Percentiles rank a stretch among this genome's conserved stretches.
Conservation (phyloP, 225 moss, liverwort and hornwort species). For the Rhytidiadelphus loreus region DNA sequence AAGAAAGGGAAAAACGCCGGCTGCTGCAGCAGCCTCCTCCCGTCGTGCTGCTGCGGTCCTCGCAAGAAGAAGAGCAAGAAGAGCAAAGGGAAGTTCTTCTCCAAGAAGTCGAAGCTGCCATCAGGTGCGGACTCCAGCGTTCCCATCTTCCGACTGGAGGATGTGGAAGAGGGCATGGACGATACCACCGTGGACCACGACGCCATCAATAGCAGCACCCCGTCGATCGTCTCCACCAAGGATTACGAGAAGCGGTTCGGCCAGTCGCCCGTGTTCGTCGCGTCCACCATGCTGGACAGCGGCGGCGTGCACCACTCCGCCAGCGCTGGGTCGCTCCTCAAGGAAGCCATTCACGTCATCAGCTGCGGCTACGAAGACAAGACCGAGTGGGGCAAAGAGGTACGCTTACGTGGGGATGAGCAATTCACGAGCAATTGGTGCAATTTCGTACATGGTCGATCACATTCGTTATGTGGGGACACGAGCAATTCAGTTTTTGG, state of each 20-base stretch:
- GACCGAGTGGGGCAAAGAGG: conserved; percentile 99
- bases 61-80: conserved; percentile 66
- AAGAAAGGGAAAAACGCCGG: conserved; percentile 18
- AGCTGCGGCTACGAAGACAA: conserved; percentile 97
- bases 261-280: conserved; percentile 90
- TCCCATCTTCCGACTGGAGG: conserved; percentile 85
- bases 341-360: conserved; percentile 96
- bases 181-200: conserved; percentile 24
- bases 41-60: conserved; percentile 66
- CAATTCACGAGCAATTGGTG: neutral
- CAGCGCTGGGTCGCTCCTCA: conserved; percentile 75
- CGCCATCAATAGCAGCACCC: neutral
- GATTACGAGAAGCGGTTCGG: conserved; percentile 91
- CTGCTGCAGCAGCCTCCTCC: conserved; percentile 26
- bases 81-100: conserved; percentile 30
- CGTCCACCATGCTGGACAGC: conserved; percentile 70
- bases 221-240: conserved; percentile 80
- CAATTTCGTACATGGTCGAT: neutral
- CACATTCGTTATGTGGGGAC: neutral
- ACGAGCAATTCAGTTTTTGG: neutral
- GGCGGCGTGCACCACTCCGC: conserved; percentile 85
- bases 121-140: conserved; percentile 76
- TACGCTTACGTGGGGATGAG: neutral
- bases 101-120: conserved; percentile 53
- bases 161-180: conserved; percentile 81